Evolutionary conservation across 768 basidiomycete genomes (phyloP).

Genomic region (Multifurca ochricompacta): DNA sequence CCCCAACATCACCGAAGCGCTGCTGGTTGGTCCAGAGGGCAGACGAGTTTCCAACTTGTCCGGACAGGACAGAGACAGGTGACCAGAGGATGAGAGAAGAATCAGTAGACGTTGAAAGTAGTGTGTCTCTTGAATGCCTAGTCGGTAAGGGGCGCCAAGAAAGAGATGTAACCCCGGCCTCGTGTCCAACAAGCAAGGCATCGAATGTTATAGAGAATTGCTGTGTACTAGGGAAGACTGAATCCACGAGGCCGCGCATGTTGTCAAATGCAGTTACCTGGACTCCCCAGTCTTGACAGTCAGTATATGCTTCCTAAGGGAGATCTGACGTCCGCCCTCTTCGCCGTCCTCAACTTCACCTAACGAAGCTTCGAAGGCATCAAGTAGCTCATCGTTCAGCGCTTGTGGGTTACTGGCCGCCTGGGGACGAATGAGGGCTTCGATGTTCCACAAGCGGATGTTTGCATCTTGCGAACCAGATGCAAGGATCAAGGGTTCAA

Average conservation of each 20-base stretch:
- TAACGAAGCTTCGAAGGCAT: conserved; percentile 80
- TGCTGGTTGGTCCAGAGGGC: conserved; percentile 87
- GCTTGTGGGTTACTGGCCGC: conserved; percentile 17
- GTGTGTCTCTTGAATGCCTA: conserved; percentile 33
- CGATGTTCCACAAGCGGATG: conserved; percentile 88
- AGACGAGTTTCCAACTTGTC: conserved; percentile 33
- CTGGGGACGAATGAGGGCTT: conserved; percentile 35
- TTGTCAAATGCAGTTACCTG: conserved; percentile 22
- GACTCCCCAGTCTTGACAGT: conserved; percentile 48
- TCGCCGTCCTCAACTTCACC: conserved; percentile 62
- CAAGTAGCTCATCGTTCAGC: conserved; percentile 68
- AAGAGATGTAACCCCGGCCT: conserved; percentile 85
- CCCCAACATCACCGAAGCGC: conserved; percentile 93
- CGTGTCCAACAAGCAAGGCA: conserved; percentile 92
- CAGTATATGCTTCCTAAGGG: conserved; percentile 77
- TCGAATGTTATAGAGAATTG: conserved; percentile 85
- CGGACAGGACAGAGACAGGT: conserved; percentile 47
- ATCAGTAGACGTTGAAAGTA: conserved; percentile 92
- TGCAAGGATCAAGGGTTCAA: conserved; percentile 62
- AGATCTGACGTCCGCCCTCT: conserved; percentile 80
- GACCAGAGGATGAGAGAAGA: conserved; percentile 95
- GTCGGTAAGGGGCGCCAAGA: conserved; percentile 56
- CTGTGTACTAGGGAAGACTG: conserved; percentile 27
- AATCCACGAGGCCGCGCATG: neutral
- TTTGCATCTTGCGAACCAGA: conserved; percentile 95